Percentiles rank a stretch among this genome's conserved stretches.
Conservation (phyloP, 768 basidiomycete genomes). For the Lactarius tabidus region DNA sequence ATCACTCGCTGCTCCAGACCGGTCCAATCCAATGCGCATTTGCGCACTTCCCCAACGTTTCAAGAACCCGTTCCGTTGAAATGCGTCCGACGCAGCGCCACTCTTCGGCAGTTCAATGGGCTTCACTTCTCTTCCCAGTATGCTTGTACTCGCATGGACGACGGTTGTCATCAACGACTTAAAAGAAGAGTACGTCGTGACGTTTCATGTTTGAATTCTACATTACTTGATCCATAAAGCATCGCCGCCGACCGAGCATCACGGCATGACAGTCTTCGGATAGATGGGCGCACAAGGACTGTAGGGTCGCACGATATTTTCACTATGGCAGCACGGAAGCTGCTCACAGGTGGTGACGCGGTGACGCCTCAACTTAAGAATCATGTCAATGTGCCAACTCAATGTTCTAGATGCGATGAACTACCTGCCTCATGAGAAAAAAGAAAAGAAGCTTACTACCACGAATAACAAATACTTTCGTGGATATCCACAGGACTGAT, state of each 20-base stretch:
- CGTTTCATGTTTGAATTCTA: slow-evolving; percentile 18
- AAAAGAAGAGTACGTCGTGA: slow-evolving; percentile 10
- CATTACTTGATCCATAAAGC: background rate
- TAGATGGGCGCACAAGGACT: slow-evolving; percentile 11
- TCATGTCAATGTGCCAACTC: slow-evolving; percentile 14
- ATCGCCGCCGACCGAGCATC: slow-evolving; percentile 11
- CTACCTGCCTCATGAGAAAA: background rate
- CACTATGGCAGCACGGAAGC: slow-evolving; percentile 17
- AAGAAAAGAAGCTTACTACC: background rate
- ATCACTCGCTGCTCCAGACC: slow-evolving; percentile 10
- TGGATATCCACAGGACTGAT: background rate
- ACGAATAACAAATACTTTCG: background rate
- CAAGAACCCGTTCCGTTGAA: slow-evolving; percentile 6
- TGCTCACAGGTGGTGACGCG: slow-evolving; percentile 1
- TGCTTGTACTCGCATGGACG: slow-evolving; percentile 4
- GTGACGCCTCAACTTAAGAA: slow-evolving; percentile 14
- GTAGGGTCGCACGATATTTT: slow-evolving; percentile 9
- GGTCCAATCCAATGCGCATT: background rate
- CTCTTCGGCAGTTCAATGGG: slow-evolving; percentile 8
- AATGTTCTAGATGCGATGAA: slow-evolving; percentile 8
- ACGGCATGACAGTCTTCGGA: slow-evolving; percentile 18
- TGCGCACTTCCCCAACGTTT: slow-evolving; percentile 10
- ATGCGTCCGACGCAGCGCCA: slow-evolving; percentile 19
- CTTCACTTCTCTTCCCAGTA: slow-evolving; percentile 18
- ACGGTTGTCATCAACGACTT: slow-evolving; percentile 17